Evolutionary conservation across 345 rosid species (phyloP).

Genomic region (Clarkia xantiana): DNA sequence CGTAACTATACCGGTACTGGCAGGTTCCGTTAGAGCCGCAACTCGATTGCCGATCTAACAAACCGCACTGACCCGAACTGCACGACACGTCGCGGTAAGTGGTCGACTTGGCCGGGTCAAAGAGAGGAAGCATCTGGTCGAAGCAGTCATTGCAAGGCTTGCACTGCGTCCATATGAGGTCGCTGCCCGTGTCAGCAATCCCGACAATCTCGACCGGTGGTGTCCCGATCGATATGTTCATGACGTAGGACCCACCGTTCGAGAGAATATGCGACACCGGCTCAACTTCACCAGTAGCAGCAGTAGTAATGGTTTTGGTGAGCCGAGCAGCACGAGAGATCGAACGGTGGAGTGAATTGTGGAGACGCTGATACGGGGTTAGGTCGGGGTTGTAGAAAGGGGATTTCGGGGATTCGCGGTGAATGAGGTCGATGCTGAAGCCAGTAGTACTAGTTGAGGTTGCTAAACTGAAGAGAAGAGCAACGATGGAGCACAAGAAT

Average conservation of each 20-base stretch:
- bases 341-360: background rate
- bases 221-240: constrained; percentile 16
- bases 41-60: constrained; percentile 6
- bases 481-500: no score
- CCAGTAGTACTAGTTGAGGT: no score
- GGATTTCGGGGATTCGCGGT: constrained; percentile 1
- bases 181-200: constrained; percentile 14
- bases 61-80: constrained; percentile 13
- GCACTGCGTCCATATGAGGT: constrained; percentile 27
- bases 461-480: no score
- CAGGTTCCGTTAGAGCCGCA: constrained; percentile 3
- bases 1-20: constrained; percentile 18
- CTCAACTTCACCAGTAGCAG: background rate
- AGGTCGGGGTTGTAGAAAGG: background rate
- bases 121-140: constrained; percentile 17
- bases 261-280: background rate
- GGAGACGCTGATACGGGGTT: background rate
- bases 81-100: constrained; percentile 21
- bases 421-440: constrained; percentile 1
- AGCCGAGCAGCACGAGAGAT: background rate
- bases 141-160: constrained; percentile 13
- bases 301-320: no score
- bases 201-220: constrained; percentile 10
- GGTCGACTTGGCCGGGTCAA: constrained; percentile 13
- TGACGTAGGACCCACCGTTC: constrained; percentile 3